Conservation (phyloP, 2,329 filamentous ascomycete genomes). For the Fusarium mangiferae region DNA sequence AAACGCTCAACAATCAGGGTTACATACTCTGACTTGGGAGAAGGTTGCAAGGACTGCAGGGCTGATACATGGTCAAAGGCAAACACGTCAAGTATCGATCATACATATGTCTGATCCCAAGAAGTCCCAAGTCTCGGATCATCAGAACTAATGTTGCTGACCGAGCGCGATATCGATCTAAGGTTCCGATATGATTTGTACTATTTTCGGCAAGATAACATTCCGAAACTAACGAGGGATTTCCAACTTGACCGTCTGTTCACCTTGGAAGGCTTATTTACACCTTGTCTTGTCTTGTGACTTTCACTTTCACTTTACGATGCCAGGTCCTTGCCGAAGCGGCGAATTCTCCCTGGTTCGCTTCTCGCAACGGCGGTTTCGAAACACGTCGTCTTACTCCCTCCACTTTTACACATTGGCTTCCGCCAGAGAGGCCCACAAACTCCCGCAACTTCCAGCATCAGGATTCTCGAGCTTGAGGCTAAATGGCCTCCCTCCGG, state of each 20-base stretch:
- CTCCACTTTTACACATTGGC: constrained; percentile 34
- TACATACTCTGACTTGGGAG: constrained; percentile 8
- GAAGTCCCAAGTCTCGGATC: background rate
- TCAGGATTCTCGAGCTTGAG: constrained; percentile 10
- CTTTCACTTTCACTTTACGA: background rate
- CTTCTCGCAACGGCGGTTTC: constrained; percentile 40
- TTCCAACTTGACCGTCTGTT: background rate
- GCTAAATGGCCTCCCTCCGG: background rate
- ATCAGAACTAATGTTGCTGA: background rate
- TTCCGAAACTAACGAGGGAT: constrained; percentile 4
- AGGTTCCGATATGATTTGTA: constrained; percentile 6
- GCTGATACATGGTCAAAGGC: constrained; percentile 23
- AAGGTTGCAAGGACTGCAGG: constrained; percentile 18
- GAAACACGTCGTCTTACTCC: constrained; percentile 37
- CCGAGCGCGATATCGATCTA: constrained; percentile 7
- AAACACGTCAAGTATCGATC: background rate
- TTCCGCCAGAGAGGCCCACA: constrained; percentile 29
- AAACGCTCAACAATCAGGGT: background rate
- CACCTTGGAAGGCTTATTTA: background rate
- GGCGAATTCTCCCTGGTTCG: constrained; percentile 24
- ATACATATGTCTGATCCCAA: background rate
- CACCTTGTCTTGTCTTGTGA: background rate
- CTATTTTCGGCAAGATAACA: constrained; percentile 6
- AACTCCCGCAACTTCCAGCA: constrained; percentile 27
- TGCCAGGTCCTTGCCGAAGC: constrained; percentile 1